A percentile compares a stretch with the other conserved stretches of the same genome.
phyloP scores from a whole-genome alignment of 1,139 yeast species.

The Magnusiomyces magnusii region DNA sequence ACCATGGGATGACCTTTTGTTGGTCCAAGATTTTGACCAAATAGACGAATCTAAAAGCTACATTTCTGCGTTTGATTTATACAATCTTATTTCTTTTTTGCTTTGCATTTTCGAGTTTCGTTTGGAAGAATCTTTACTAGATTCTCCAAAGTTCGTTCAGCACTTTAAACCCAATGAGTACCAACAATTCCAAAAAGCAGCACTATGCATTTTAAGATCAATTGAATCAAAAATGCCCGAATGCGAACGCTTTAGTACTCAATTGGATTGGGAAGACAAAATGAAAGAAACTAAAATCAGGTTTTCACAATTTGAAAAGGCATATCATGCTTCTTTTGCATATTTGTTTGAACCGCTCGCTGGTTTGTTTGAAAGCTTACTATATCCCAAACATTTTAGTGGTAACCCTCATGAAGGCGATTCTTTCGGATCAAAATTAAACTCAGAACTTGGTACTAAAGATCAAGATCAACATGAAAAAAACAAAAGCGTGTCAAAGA shows the following conservation, averaged over 20 bases:
- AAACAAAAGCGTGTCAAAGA: too few relatives aligned
- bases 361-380: conserved; percentile 23
- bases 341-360: conserved; percentile 24
- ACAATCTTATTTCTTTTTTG: conserved; percentile 24
- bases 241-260: not conserved
- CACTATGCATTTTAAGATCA: conserved; percentile 20
- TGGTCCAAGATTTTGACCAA: conserved; percentile 21
- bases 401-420: not conserved
- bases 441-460: not conserved
- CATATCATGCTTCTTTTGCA: conserved; percentile 20
- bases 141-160: conserved; percentile 12
- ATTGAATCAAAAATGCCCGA: conserved; percentile 15
- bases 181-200: conserved; percentile 16
- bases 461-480: conserved; percentile 4
- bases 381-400: conserved; percentile 10
- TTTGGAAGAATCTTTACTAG: conserved; percentile 16
- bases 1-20: conserved; percentile 29
- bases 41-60: conserved; percentile 8
- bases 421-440: not conserved
- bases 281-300: conserved; percentile 18
- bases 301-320: conserved; percentile 20
- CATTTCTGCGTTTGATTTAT: conserved; percentile 23
- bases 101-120: conserved; percentile 22
- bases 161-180: conserved; percentile 12
- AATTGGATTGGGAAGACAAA: conserved; percentile 6